Percentiles rank a stretch among this genome's conserved stretches.
Evolutionary conservation across 106 monocot species (phyloP).

Genomic region (Ottelia alismoides): DNA sequence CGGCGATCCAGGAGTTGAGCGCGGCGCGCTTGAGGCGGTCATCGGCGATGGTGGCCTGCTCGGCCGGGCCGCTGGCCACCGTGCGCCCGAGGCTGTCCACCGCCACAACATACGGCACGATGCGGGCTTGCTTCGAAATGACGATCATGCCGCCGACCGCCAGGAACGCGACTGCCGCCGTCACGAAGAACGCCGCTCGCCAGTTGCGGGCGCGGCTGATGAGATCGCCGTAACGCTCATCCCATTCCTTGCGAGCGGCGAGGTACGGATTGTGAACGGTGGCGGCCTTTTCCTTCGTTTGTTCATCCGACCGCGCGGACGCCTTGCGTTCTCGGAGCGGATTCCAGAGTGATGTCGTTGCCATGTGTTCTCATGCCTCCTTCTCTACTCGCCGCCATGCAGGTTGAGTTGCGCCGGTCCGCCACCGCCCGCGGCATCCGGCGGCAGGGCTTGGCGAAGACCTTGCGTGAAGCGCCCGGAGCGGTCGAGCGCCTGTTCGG

Average conservation of each 20-base stretch:
- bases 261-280: not conserved
- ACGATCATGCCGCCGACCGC: not conserved
- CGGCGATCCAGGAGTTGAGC: not conserved
- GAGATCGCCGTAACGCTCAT: not conserved
- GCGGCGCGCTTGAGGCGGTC: not conserved
- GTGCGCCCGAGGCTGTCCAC: not conserved
- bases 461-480: no score
- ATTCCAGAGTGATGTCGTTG: no score
- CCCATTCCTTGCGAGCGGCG: not conserved
- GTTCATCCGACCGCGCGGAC: no score
- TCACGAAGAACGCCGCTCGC: not conserved
- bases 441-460: no score
- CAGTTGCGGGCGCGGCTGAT: not conserved
- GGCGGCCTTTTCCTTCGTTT: no score
- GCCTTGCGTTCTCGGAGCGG: no score
- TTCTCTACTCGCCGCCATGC: not conserved
- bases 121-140: not conserved
- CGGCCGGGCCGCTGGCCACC: not conserved
- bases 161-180: not conserved
- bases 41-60: not conserved
- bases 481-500: no score
- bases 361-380: no score
- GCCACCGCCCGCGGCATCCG: not conserved
- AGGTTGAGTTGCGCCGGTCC: not conserved
- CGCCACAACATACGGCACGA: not conserved